These are phyloP conservation scores for Paradendryphiella salina DNA, from an alignment of 2,329 filamentous ascomycete species.

Conservation along the genomic window DNA sequence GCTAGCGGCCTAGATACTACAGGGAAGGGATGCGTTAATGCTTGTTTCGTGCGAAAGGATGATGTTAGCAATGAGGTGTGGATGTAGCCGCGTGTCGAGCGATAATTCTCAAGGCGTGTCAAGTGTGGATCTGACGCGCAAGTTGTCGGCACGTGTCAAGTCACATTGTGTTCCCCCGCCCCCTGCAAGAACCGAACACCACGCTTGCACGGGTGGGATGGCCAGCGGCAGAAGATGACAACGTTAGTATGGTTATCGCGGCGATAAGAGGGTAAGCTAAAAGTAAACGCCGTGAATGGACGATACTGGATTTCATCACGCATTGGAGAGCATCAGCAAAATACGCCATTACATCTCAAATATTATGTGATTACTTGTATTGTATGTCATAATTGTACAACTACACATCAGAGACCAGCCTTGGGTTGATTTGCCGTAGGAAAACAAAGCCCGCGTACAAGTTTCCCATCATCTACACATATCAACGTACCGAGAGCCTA, in stretches of 20 bases:
- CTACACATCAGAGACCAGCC: slow-evolving; percentile 17
- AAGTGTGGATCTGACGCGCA: neutral
- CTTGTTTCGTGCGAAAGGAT: neutral
- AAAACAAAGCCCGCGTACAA: slow-evolving; percentile 5
- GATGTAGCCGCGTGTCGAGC: slow-evolving; percentile 3
- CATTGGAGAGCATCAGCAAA: neutral
- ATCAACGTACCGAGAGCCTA: slow-evolving; percentile 18
- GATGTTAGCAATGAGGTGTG: neutral
- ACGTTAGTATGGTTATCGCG: neutral
- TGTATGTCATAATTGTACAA: slow-evolving; percentile 28
- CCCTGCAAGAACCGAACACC: neutral
- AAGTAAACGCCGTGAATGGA: no score
- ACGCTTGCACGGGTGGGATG: no score
- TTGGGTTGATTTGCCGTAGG: slow-evolving; percentile 8
- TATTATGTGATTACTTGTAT: slow-evolving; percentile 9
- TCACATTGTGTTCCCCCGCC: neutral
- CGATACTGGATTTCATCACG: no score
- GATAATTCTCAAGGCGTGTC: neutral
- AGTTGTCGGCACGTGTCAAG: neutral
- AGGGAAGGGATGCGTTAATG: neutral
- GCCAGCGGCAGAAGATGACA: neutral
- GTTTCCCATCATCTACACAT: slow-evolving; percentile 28
- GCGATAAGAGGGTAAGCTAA: no score
- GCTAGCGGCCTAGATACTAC: neutral
- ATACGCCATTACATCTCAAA: neutral